A percentile compares a stretch with the other conserved stretches of the same genome.
phyloP scores from a whole-genome alignment of 2,329 filamentous ascomycete genomes.

The Sordariomycetes sp. region DNA sequence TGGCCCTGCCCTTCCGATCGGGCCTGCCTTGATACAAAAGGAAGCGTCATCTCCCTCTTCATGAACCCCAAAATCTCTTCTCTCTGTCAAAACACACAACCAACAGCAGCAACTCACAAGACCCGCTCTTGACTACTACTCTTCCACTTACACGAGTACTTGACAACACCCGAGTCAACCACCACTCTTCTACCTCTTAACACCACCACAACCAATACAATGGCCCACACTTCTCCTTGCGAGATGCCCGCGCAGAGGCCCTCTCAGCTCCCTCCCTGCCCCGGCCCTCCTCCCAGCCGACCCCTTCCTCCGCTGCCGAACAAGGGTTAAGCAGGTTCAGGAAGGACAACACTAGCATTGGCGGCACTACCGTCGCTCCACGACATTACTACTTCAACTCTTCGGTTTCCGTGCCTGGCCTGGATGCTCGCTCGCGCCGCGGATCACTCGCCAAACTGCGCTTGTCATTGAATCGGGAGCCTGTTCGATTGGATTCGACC shows the following conservation, averaged over 20 bases:
- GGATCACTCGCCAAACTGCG: not conserved
- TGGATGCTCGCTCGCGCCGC: not conserved
- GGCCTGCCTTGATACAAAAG: constrained; percentile 3
- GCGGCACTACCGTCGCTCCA: not conserved
- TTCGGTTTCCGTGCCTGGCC: not conserved
- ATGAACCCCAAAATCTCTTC: not conserved
- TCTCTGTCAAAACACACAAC: not conserved
- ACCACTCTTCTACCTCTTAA: constrained; percentile 8
- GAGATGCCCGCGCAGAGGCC: constrained; percentile 47
- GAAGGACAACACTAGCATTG: not conserved
- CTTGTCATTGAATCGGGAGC: not conserved
- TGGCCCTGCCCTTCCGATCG: not conserved
- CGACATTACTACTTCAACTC: not conserved
- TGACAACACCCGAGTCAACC: not conserved
- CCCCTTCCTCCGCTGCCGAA: constrained; percentile 54
- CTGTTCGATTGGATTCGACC: not conserved
- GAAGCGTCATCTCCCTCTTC: constrained; percentile 5
- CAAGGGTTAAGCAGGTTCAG: constrained; percentile 28
- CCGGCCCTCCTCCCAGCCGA: constrained; percentile 49
- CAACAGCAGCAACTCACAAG: not conserved
- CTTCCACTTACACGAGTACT: constrained; percentile 4
- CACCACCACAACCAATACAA: constrained; percentile 2
- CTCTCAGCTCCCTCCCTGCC: constrained; percentile 54
- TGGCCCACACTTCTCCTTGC: constrained; percentile 11
- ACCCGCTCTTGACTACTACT: not conserved